Percentiles rank a stretch among this genome's conserved stretches.
Evolutionary conservation across 2,329 filamentous ascomycete genomes (phyloP).

Genomic region (Fusarium staphyleae): DNA sequence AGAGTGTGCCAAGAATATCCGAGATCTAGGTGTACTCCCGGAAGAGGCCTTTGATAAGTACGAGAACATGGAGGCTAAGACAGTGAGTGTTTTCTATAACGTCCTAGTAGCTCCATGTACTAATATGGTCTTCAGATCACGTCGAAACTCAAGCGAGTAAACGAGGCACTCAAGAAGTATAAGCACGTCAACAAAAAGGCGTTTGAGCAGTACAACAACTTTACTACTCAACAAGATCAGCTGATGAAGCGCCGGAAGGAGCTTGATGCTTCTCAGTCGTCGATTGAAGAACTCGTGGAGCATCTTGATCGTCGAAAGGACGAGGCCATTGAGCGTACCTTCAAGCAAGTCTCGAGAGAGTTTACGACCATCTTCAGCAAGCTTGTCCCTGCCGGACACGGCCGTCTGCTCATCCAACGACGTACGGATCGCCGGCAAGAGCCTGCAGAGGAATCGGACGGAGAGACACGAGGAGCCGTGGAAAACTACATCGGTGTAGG

Average conservation of each 20-base stretch:
- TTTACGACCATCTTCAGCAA: conserved; percentile 94
- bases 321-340: conserved; percentile 96
- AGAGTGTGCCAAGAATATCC: conserved; percentile 87
- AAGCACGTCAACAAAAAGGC: conserved; percentile 99
- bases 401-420: conserved; percentile 90
- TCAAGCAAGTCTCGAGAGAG: conserved; percentile 95
- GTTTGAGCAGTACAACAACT: conserved; percentile 98
- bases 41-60: conserved; percentile 95
- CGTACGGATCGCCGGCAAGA: conserved; percentile 76
- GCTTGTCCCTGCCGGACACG: conserved; percentile 91
- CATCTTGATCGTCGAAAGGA: conserved; percentile 96
- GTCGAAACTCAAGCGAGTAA: conserved; percentile 84
- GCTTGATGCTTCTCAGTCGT: conserved; percentile 82
- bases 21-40: conserved; percentile 89
- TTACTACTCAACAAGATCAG: conserved; percentile 89
- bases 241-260: conserved; percentile 85
- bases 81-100: conserved; percentile 57
- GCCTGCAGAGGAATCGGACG: conserved; percentile 65
- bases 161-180: conserved; percentile 93
- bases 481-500: conserved; percentile 97
- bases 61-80: conserved; percentile 79
- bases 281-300: conserved; percentile 90
- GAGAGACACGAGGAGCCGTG: conserved; percentile 73
- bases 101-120: not conserved
- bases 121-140: conserved; percentile 54